Evolutionary conservation across 371 early-diverging fungal species (phyloP), one percentile per base, ranked within the genome.

Genomic region (Mortierella sp.): DNA sequence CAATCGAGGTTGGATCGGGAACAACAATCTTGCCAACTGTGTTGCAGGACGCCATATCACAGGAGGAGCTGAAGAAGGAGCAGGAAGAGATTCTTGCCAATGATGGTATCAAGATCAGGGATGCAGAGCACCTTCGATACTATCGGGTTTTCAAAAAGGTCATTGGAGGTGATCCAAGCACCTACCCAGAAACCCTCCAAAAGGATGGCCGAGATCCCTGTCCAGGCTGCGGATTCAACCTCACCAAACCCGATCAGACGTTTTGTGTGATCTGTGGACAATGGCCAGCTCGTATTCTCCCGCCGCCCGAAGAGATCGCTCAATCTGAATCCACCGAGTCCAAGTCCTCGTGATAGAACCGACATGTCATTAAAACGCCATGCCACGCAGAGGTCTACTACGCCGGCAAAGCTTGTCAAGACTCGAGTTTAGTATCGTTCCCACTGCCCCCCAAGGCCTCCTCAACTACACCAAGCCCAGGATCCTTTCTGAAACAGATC

Each of bases 251-350:
- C 4, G 83, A 80, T 25, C 79, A 81, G 52, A 84, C 63, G 47
- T 85, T 83, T 59, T 88, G 88, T 66, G 76, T 76, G n/a, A 82
- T 82, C 10, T 88, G 88, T 48, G 86, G 88, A 0, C 78, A 79
- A 46, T 88, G 84, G 81, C 88, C 88, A 8, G 85, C 84, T 1
- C 72, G 86, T 16, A 41, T 58, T 14, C 65, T 76, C 9, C 77
- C 77, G 14, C 74, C 67, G 3, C 68, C 74, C 37, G 74, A 73
- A 40, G 63, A 67, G 60, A 54, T 63, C 17, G 67, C 63, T 9
- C 54, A 58, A 29, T 16, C 55, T 3, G 17, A 24, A 25, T 16
- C 22, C 16, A 27, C 57, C 9, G 7, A 50, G 17, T 51, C 37
- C 13, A 19, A 31, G 16, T 6, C 47, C 22, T 51, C 31, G 12